Conservation (phyloP, 1,139 yeast species). For the Magnusiomyces tetraspermus region DNA sequence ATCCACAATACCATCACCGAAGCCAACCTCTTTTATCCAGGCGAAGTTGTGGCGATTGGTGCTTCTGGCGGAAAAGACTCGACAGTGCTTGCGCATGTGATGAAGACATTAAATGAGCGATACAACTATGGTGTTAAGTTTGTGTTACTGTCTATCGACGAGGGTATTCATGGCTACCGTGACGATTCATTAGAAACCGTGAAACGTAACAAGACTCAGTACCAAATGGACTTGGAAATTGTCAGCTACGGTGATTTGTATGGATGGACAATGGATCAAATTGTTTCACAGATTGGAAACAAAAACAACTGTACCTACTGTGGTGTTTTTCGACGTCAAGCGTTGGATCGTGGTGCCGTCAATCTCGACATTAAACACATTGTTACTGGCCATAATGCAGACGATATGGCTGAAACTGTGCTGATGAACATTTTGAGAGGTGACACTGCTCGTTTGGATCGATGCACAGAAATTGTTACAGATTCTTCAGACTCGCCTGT, state of each 20-base stretch:
- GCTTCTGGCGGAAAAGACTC: constrained; percentile 99
- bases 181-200: constrained; percentile 97
- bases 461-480: constrained; percentile 83
- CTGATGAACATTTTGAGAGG: constrained; percentile 91
- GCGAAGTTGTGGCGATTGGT: constrained; percentile 91
- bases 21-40: constrained; percentile 60
- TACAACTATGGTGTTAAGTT: constrained; percentile 77
- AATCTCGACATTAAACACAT: constrained; percentile 79
- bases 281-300: constrained; percentile 89
- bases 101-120: constrained; percentile 81
- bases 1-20: constrained; percentile 79
- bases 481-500: constrained; percentile 46
- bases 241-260: constrained; percentile 84
- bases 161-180: constrained; percentile 93
- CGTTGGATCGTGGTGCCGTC: constrained; percentile 93
- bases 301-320: constrained; percentile 95
- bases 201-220: constrained; percentile 81
- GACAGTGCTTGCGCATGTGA: constrained; percentile 81
- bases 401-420: constrained; percentile 98
- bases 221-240: constrained; percentile 79
- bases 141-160: constrained; percentile 81
- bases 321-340: constrained; percentile 94
- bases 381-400: constrained; percentile 98
- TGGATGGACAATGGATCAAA: constrained; percentile 97
- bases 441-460: constrained; percentile 87